These are phyloP conservation scores for Neurospora africana DNA, from an alignment of 495 filamentous ascomycete species.

Conservation along the genomic window DNA sequence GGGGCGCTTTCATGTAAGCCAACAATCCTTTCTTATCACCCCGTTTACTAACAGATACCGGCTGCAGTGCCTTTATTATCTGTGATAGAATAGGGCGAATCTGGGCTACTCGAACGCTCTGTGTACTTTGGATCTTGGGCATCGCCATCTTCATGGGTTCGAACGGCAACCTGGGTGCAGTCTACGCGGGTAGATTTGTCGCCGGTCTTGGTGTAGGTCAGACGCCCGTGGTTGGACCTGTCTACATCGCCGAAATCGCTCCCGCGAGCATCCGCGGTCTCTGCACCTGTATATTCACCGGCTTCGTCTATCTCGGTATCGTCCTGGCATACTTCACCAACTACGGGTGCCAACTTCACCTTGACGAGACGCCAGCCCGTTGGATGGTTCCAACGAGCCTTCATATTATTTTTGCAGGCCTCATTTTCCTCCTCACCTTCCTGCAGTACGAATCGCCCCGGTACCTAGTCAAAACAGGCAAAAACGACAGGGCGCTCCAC, in stretches of 20 bases:
- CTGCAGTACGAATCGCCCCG: slow-evolving; percentile 53
- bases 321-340: slow-evolving; percentile 49
- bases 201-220: slow-evolving; percentile 58
- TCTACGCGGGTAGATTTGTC: slow-evolving; percentile 58
- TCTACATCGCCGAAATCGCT: slow-evolving; percentile 52
- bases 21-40: neutral
- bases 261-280: slow-evolving; percentile 54
- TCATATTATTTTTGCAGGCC: slow-evolving; percentile 61
- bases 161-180: slow-evolving; percentile 46
- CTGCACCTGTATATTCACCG: slow-evolving; percentile 59
- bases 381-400: slow-evolving; percentile 58
- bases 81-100: slow-evolving; percentile 60
- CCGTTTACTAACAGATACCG: neutral
- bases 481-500: slow-evolving; percentile 32
- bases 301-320: slow-evolving; percentile 52
- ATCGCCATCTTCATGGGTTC: slow-evolving; percentile 59
- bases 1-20: slow-evolving; percentile 49
- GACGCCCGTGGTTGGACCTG: slow-evolving; percentile 53
- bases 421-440: slow-evolving; percentile 56
- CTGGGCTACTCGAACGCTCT: slow-evolving; percentile 59
- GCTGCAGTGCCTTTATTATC: slow-evolving; percentile 44
- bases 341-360: slow-evolving; percentile 48
- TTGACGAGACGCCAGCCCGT: slow-evolving; percentile 46
- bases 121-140: slow-evolving; percentile 55
- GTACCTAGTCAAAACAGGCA: slow-evolving; percentile 42